A percentile compares a stretch with the other conserved stretches of the same genome.
Conservation (phyloP, 805 yeast genomes). For the Grigorovia transvaalensis region DNA sequence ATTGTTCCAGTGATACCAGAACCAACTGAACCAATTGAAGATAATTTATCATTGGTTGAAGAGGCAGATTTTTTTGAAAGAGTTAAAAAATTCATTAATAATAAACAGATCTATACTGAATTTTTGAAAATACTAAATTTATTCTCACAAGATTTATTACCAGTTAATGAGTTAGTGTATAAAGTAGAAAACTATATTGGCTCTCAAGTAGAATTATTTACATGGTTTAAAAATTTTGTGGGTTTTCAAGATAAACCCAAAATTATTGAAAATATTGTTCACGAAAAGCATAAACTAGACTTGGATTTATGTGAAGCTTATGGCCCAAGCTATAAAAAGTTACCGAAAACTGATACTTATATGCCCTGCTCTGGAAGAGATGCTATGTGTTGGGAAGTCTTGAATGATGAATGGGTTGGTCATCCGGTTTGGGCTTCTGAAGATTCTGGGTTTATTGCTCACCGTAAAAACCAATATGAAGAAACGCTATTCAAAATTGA, state of each 20-base stretch:
- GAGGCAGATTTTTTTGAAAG: constrained; percentile 87
- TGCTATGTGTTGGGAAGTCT: constrained; percentile 98
- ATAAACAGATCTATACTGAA: constrained; percentile 84
- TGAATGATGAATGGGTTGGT: constrained; percentile 98
- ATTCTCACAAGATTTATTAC: constrained; percentile 85
- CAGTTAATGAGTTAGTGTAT: constrained; percentile 68
- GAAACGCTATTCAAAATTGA: constrained; percentile 90
- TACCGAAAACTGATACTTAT: constrained; percentile 87
- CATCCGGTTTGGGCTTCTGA: constrained; percentile 99
- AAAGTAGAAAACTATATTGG: constrained; percentile 83
- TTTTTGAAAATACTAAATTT: constrained; percentile 80
- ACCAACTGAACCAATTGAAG: constrained; percentile 53
- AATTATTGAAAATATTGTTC: constrained; percentile 75
- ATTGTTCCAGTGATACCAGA: constrained; percentile 80
- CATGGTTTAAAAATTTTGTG: constrained; percentile 88
- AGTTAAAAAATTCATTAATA: constrained; percentile 79
- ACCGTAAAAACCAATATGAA: constrained; percentile 94
- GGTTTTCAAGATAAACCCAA: constrained; percentile 80
- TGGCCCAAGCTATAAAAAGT: constrained; percentile 87
- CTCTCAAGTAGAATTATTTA: constrained; percentile 61
- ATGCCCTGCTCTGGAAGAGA: constrained; percentile 99
- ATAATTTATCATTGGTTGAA: constrained; percentile 56
- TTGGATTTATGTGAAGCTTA: constrained; percentile 83
- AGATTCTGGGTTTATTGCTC: constrained; percentile 98
- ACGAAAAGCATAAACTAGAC: constrained; percentile 86